Conservation (phyloP, 176 grass and related monocot species). For the Oryza brachyantha region DNA sequence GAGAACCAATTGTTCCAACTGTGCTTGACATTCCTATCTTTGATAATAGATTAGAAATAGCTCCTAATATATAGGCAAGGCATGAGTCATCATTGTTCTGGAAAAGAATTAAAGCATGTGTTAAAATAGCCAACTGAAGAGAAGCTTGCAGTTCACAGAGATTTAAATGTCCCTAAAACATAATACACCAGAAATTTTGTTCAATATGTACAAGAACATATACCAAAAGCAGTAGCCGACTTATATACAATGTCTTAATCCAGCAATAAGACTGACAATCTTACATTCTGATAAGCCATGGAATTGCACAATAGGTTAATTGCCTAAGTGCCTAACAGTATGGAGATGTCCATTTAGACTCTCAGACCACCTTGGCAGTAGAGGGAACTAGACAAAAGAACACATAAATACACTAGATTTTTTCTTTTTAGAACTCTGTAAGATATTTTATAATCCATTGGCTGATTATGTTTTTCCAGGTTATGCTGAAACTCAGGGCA, state of each 20-base stretch:
- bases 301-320: background rate
- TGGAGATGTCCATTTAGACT: background rate
- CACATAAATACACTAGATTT: background rate
- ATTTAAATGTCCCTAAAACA: background rate
- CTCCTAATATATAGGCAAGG: slow-evolving; percentile 87
- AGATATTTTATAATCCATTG: background rate
- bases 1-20: slow-evolving; percentile 70
- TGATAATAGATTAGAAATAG: slow-evolving; percentile 87
- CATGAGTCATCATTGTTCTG: slow-evolving; percentile 96
- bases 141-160: background rate
- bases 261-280: background rate
- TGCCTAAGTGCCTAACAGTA: background rate
- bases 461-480: background rate
- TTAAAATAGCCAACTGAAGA: slow-evolving; percentile 21
- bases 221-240: slow-evolving; percentile 5
- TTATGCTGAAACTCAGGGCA: background rate
- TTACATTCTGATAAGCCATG: background rate
- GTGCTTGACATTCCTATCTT: slow-evolving; percentile 73
- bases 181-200: background rate
- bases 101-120: slow-evolving; percentile 23
- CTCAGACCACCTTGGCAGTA: slow-evolving; percentile 2
- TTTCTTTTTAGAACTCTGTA: background rate
- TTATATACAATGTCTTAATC: background rate
- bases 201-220: background rate
- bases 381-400: background rate